Conservation (phyloP, 2,329 filamentous ascomycete species). For the Fusarium oxysporum region DNA sequence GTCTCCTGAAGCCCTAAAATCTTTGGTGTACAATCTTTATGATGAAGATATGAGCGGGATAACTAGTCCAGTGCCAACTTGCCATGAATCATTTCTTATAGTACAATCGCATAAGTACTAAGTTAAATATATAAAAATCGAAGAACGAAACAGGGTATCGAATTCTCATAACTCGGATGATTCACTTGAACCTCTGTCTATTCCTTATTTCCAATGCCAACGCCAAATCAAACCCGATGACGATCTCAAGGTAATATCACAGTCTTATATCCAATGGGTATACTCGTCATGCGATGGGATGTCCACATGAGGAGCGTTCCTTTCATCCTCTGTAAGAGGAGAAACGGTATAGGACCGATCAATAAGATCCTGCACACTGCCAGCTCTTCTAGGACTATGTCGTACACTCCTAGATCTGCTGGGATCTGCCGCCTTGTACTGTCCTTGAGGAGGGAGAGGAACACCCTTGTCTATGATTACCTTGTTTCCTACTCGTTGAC, state of each 20-base stretch:
- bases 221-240: not conserved
- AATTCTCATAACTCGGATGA: not conserved
- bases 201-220: not conserved
- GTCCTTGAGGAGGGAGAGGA: not conserved
- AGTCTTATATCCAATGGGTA: not conserved
- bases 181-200: not conserved
- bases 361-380: not conserved
- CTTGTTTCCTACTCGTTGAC: not conserved
- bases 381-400: not conserved
- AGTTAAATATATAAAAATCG: not conserved
- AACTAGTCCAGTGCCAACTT: not conserved
- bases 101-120: not conserved
- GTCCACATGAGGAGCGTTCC: not conserved
- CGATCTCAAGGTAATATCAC: not conserved
- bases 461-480: not conserved
- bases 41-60: not conserved
- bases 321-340: constrained; percentile 15
- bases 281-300: constrained; percentile 8
- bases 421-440: not conserved
- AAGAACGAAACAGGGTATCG: not conserved
- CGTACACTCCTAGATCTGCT: not conserved
- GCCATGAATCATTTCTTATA: not conserved
- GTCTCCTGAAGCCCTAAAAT: not conserved
- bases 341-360: constrained; percentile 6
- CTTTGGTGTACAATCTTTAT: not conserved